Conservation (phyloP, 306 rosid genomes). For the Casuarina cunninghamiana region DNA sequence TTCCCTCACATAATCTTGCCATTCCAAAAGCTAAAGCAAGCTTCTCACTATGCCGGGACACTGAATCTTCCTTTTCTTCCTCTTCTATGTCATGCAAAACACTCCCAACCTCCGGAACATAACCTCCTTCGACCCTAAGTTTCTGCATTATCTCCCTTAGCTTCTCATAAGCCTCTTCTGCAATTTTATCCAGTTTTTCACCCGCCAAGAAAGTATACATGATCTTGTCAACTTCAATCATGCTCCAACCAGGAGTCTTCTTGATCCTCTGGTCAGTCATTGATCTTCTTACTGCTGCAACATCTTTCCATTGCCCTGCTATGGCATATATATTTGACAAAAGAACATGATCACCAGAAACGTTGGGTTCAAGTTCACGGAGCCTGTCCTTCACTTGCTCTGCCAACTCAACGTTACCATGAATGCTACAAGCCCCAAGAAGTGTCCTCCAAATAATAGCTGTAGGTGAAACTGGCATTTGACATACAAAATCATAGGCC, state of each 20-base stretch:
- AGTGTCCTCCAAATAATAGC: slow-evolving; percentile 85
- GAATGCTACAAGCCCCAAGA: slow-evolving; percentile 91
- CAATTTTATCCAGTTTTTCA: slow-evolving; percentile 51
- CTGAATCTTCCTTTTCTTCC: slow-evolving; percentile 81
- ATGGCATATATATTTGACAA: slow-evolving; percentile 74
- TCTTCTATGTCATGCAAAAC: slow-evolving; percentile 82
- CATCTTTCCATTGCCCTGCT: slow-evolving; percentile 85
- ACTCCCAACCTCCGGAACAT: slow-evolving; percentile 56
- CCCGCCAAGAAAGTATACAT: slow-evolving; percentile 71
- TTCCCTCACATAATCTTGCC: slow-evolving; percentile 54
- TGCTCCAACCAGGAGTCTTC: slow-evolving; percentile 81
- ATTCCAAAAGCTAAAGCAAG: slow-evolving; percentile 88
- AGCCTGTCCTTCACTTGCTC: slow-evolving; percentile 69
- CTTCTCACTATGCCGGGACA: slow-evolving; percentile 79
- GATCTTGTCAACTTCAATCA: slow-evolving; percentile 73
- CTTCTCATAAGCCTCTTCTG: slow-evolving; percentile 65
- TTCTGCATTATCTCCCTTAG: slow-evolving; percentile 65
- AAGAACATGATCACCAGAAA: slow-evolving; percentile 77
- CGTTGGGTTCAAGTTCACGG: slow-evolving; percentile 64
- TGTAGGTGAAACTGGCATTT: slow-evolving; percentile 70
- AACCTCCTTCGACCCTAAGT: slow-evolving; percentile 58
- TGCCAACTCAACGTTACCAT: slow-evolving; percentile 69
- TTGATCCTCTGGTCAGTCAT: slow-evolving; percentile 56
- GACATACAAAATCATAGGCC: slow-evolving; percentile 65
- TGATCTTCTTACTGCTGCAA: slow-evolving; percentile 61